Evolutionary conservation across 2,329 filamentous ascomycete species (phyloP).

Genomic region (Lasiodiplodia gonubiensis): DNA sequence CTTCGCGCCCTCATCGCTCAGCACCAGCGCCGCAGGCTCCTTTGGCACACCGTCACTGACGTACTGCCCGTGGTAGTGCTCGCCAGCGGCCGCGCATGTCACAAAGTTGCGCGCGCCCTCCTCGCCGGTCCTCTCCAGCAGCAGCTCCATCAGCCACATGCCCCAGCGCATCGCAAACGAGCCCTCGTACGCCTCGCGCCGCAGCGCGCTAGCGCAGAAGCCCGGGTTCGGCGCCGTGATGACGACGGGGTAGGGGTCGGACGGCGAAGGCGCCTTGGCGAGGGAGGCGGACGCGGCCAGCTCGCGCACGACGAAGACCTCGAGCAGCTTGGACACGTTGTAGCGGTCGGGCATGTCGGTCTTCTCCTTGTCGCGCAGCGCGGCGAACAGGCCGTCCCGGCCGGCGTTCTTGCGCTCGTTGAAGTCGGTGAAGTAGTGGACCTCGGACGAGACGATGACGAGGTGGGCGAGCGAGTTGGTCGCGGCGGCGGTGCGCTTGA

Average conservation of each 20-base stretch:
- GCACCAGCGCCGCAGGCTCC: conserved; percentile 41
- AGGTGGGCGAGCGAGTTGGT: conserved; percentile 24
- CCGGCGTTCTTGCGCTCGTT: conserved; percentile 12
- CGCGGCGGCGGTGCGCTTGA: conserved; percentile 29
- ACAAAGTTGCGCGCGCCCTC: conserved; percentile 51
- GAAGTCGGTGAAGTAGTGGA: conserved; percentile 29
- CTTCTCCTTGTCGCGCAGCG: conserved; percentile 31
- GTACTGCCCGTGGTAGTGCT: conserved; percentile 50
- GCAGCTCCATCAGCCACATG: conserved; percentile 31
- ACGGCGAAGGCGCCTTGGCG: not conserved
- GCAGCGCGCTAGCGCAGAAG: conserved; percentile 30
- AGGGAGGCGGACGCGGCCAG: conserved; percentile 28
- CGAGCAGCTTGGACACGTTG: conserved; percentile 37
- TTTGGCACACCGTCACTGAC: conserved; percentile 43
- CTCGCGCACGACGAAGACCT: conserved; percentile 35
- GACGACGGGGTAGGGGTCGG: conserved; percentile 24
- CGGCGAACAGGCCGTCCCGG: conserved; percentile 32
- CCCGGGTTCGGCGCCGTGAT: conserved; percentile 32
- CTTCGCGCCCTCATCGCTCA: conserved; percentile 44
- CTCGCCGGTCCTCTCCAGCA: conserved; percentile 47
- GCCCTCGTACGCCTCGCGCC: conserved; percentile 26
- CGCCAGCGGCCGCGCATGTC: conserved; percentile 41
- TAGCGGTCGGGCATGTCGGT: conserved; percentile 34
- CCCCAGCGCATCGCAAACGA: conserved; percentile 3
- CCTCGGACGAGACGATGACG: conserved; percentile 30